Percentiles rank a stretch among this genome's conserved stretches.
phyloP scores from a whole-genome alignment of 2,329 filamentous ascomycete genomes.

The Cytospora paraplurivora region DNA sequence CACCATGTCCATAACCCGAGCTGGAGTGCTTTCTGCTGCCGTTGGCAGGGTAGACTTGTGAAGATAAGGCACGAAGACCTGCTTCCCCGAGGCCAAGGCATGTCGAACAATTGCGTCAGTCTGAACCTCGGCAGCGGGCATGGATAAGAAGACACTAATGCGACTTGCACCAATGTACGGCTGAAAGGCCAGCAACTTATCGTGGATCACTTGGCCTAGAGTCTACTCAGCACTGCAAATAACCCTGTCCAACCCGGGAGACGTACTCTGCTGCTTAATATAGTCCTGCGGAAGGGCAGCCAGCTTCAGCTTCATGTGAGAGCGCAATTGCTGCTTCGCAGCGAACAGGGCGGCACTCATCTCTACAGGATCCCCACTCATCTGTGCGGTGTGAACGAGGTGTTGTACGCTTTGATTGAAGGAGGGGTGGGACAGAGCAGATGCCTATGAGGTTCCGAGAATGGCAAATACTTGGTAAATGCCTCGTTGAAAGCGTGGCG shows the following conservation, averaged over 20 bases:
- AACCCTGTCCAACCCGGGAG: constrained; percentile 24
- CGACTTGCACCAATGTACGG: constrained; percentile 75
- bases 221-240: constrained; percentile 19
- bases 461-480: not conserved
- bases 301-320: constrained; percentile 68
- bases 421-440: not conserved
- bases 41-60: constrained; percentile 57
- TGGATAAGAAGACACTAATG: constrained; percentile 88
- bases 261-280: constrained; percentile 70
- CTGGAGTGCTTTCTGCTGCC: constrained; percentile 54
- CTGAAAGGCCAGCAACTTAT: constrained; percentile 64
- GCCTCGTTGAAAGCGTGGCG: not conserved
- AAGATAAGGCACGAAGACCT: constrained; percentile 90
- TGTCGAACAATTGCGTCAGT: constrained; percentile 81
- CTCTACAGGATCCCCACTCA: constrained; percentile 31
- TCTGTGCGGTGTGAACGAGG: constrained; percentile 14
- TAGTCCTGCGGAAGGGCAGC: constrained; percentile 62
- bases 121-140: constrained; percentile 85
- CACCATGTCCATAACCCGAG: constrained; percentile 91
- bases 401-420: not conserved
- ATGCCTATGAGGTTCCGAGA: not conserved
- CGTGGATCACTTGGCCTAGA: constrained; percentile 66
- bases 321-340: constrained; percentile 77
- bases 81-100: constrained; percentile 75
- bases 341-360: constrained; percentile 60